Conservation (phyloP, 2,329 filamentous ascomycete species). For the Dryadomyces quercus-mongolicae region DNA sequence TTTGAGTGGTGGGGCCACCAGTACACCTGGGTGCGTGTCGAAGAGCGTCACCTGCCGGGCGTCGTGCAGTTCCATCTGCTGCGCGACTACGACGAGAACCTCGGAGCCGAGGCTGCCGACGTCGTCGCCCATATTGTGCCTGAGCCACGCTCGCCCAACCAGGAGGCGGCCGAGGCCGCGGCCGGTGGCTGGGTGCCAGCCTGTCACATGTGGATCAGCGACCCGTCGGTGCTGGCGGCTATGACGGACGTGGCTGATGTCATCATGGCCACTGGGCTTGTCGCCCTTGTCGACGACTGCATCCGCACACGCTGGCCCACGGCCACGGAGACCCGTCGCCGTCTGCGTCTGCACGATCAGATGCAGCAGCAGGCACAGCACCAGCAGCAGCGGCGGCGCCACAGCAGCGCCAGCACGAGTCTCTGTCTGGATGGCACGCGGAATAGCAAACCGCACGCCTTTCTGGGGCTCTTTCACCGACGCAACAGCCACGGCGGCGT, state of each 20-base stretch:
- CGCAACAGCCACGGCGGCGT: neutral
- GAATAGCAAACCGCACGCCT: neutral
- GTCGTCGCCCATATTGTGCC: constrained; percentile 66
- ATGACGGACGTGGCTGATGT: constrained; percentile 78
- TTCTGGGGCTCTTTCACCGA: neutral
- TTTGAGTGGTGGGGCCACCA: constrained; percentile 87
- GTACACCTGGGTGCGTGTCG: constrained; percentile 73
- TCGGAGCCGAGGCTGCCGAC: constrained; percentile 19
- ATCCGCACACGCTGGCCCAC: constrained; percentile 64
- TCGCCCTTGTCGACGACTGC: constrained; percentile 80
- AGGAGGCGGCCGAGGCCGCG: constrained; percentile 57
- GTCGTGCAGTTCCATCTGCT: constrained; percentile 71
- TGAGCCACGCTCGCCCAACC: constrained; percentile 58
- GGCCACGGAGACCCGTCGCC: neutral
- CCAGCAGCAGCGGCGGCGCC: neutral
- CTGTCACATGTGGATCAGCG: constrained; percentile 82
- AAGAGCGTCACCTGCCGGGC: constrained; percentile 50
- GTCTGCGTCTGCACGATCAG: neutral
- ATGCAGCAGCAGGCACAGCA: neutral
- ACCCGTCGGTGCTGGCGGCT: constrained; percentile 54
- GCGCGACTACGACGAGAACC: constrained; percentile 38
- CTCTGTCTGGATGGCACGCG: neutral
- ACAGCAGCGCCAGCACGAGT: neutral
- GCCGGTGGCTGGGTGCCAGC: constrained; percentile 86
- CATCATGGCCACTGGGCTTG: constrained; percentile 78